Base-by-base conservation (phyloP, 306 rosid species). In the Prinsepia uniflora region DNA sequence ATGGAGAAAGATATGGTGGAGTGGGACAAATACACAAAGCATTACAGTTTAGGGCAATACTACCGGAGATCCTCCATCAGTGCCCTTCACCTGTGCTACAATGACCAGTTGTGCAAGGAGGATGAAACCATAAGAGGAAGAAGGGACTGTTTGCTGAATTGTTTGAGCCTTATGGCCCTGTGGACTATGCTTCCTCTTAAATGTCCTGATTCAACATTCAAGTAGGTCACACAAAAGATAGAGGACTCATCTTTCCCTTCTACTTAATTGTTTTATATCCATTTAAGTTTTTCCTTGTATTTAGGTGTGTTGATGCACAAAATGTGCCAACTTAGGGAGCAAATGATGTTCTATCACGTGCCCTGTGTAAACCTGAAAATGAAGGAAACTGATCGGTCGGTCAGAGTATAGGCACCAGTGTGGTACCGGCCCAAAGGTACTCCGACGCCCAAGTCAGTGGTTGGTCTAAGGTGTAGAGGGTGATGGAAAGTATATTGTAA, bases 51-150 rank as follows among this genome's bases (percentile, higher is more conserved):
- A 0, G 79, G 75, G 11, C 43, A 71, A 44, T 54, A 80, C 82
- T 81, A 76, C 72, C 67, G 80, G 10, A 81, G 89, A 72, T 83
- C 85, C 4, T 76, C 87, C 80, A 57, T 86, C 2, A 82, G 59
- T 30, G 76, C 75, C 5, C 68, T 88, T 47, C 90, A 86, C 57
- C 64, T 84, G 34, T 83, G 88, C 86, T 80, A 83, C 53, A 76
- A 71, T 42, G 91, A 86, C 67, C 94, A 86, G 46, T 52, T 88
- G 0, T 90, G 94, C 85, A 86, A 76, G 42, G 94, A 88, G 82
- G 85, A 6, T 88, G 87, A 90, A 90, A 80, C 55, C 90, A 76
- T 46, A 79, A 44, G 53, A 86, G 90, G 59, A 90, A 86, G 73
- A 90, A 84, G 15, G 87, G 90, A 17, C 68, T 87, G 60, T 13